A percentile compares a stretch with the other conserved stretches of the same genome.
Evolutionary conservation across 108 stramenopile species (phyloP).

Genomic region (Aureococcus anophagefferens): DNA sequence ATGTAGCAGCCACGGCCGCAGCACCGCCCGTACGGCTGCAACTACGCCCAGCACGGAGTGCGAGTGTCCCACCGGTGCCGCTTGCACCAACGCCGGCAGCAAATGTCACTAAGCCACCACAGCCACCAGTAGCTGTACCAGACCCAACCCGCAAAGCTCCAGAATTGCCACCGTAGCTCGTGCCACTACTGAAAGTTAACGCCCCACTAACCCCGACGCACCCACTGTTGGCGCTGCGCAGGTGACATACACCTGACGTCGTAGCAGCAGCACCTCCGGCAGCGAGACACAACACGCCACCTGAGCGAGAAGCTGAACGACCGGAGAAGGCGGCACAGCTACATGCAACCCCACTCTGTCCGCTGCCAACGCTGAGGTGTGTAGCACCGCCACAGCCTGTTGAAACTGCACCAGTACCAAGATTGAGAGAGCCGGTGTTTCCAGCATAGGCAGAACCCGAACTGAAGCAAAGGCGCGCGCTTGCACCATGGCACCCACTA

Average conservation of each 20-base stretch:
- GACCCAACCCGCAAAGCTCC: not conserved
- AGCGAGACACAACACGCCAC: not conserved
- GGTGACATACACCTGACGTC: not conserved
- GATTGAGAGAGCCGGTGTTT: not conserved
- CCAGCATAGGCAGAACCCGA: conserved; percentile 2
- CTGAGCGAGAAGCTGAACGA: not conserved
- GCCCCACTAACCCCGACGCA: not conserved
- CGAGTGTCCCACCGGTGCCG: conserved; percentile 1
- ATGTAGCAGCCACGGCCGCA: not conserved
- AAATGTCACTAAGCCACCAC: conserved; percentile 3
- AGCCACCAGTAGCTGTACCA: not conserved
- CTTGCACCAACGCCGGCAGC: not conserved
- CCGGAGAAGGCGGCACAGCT: not conserved
- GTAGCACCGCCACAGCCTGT: conserved; percentile 1
- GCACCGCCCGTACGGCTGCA: not conserved
- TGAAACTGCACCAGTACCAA: not conserved
- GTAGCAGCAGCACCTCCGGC: conserved; percentile 2
- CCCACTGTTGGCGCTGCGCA: not conserved
- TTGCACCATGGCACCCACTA: not conserved
- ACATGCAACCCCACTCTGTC: not conserved
- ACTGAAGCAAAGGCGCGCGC: not conserved
- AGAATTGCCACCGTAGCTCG: too few relatives aligned
- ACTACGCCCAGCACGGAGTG: not conserved
- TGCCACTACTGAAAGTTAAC: not conserved
- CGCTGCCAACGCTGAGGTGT: not conserved